Conservation (phyloP, 1,139 yeast genomes). For the Geotrichum australiense region DNA sequence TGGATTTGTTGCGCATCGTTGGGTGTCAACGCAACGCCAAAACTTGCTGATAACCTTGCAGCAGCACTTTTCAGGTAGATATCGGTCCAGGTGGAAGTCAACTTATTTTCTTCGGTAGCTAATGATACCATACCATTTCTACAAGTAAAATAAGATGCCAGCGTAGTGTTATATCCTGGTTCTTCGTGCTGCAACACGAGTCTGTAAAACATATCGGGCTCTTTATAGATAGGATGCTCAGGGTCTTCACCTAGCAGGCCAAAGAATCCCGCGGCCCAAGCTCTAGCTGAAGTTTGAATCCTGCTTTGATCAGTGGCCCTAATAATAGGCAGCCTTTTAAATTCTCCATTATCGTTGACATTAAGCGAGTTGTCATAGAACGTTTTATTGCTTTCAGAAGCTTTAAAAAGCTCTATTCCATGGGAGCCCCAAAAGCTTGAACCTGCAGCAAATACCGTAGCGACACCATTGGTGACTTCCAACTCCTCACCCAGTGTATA, state of each 20-base stretch:
- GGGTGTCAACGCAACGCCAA: conserved; percentile 33
- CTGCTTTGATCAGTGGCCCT: conserved; percentile 39
- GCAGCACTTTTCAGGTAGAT: conserved; percentile 39
- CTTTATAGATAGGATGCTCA: conserved; percentile 12
- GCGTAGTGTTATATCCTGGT: conserved; percentile 37
- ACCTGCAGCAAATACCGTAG: conserved; percentile 37
- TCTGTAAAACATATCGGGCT: conserved; percentile 23
- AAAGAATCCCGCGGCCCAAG: conserved; percentile 43
- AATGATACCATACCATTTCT: conserved; percentile 31
- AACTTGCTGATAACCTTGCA: conserved; percentile 36
- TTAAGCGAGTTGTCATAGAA: conserved; percentile 29
- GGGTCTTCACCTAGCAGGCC: conserved; percentile 34
- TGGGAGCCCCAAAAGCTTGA: conserved; percentile 38
- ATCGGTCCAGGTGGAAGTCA: conserved; percentile 32
- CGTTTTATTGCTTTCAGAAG: conserved; percentile 23
- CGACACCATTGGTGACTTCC: conserved; percentile 36
- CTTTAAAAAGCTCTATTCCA: conserved; percentile 35
- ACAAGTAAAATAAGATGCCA: conserved; percentile 39
- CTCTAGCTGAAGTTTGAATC: conserved; percentile 37
- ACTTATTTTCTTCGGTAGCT: conserved; percentile 22
- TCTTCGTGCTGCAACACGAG: conserved; percentile 34
- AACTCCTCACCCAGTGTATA: conserved; percentile 33
- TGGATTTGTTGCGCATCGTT: conserved; percentile 39
- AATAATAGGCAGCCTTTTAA: conserved; percentile 28
- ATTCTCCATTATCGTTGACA: conserved; percentile 31